A percentile compares a stretch with the other conserved stretches of the same genome.
Evolutionary conservation across 768 basidiomycete species (phyloP).

Genomic region (Russula vinacea): DNA sequence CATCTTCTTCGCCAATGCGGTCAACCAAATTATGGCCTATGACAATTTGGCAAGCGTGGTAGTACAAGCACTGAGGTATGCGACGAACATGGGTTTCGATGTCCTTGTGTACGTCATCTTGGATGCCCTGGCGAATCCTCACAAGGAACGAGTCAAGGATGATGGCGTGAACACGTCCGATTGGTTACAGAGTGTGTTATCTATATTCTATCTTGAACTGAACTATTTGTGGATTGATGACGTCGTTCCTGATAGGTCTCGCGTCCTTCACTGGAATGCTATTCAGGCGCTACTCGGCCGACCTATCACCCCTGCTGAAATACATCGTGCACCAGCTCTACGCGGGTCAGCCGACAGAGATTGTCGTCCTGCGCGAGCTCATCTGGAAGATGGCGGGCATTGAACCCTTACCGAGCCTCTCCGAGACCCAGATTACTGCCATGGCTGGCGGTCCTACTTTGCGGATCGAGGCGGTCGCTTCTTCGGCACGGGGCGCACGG

Average conservation of each 20-base stretch:
- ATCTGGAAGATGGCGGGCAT: constrained; percentile 96
- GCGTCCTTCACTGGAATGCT: constrained; percentile 92
- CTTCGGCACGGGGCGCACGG: constrained; percentile 67
- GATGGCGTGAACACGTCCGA: constrained; percentile 89
- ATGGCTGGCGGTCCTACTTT: constrained; percentile 90
- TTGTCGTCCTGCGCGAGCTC: constrained; percentile 87
- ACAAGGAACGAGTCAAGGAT: constrained; percentile 79
- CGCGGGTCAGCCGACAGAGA: constrained; percentile 78
- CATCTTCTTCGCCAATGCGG: constrained; percentile 83
- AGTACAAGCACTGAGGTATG: constrained; percentile 83
- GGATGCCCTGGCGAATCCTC: constrained; percentile 80
- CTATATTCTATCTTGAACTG: constrained; percentile 8
- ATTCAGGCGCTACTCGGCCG: constrained; percentile 81
- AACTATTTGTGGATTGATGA: constrained; percentile 16
- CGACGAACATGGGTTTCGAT: constrained; percentile 92
- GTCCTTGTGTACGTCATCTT: constrained; percentile 85
- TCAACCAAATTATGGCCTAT: constrained; percentile 94
- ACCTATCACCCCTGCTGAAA: constrained; percentile 77
- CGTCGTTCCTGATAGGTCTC: constrained; percentile 53
- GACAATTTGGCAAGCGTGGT: constrained; percentile 89
- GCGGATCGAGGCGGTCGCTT: constrained; percentile 85
- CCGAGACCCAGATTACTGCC: constrained; percentile 81
- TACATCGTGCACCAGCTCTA: constrained; percentile 91
- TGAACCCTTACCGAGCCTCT: constrained; percentile 83
- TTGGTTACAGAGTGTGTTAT: constrained; percentile 83